phyloP scores from a whole-genome alignment of 805 yeast genomes.

The Yueomyces sinensis region DNA sequence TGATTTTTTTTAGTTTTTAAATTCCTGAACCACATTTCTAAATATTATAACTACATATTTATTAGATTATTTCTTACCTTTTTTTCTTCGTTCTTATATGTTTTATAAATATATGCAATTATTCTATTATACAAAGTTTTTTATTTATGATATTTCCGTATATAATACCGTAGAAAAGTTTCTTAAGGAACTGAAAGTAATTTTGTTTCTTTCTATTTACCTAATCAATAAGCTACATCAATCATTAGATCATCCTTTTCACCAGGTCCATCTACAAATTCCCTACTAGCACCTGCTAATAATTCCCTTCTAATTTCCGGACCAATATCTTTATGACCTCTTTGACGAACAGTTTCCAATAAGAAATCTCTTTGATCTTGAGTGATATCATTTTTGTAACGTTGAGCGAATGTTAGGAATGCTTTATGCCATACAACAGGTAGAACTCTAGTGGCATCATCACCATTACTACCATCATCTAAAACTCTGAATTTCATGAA shows the following conservation, averaged over 20 bases:
- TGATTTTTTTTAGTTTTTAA: too few relatives aligned
- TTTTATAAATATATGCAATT: too few relatives aligned
- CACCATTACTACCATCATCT: conserved; percentile 28
- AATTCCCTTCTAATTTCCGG: conserved; percentile 92
- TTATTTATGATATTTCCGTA: too few relatives aligned
- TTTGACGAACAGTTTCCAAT: conserved; percentile 78
- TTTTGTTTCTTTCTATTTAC: too few relatives aligned
- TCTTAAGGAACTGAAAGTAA: too few relatives aligned
- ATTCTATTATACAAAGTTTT: too few relatives aligned
- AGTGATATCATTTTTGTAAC: conserved; percentile 96
- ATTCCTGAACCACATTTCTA: too few relatives aligned
- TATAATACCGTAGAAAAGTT: too few relatives aligned
- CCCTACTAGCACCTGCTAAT: conserved; percentile 69
- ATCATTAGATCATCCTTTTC: conserved; percentile 21
- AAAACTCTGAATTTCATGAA: conserved; percentile 79
- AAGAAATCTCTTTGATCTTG: conserved; percentile 95
- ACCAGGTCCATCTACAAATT: conserved; percentile 19
- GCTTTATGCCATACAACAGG: conserved; percentile 99
- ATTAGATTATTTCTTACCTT: too few relatives aligned
- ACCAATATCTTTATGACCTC: conserved; percentile 79
- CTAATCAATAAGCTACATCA: conserved; percentile 20
- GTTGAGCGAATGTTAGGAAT: conserved; percentile 83
- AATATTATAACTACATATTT: too few relatives aligned
- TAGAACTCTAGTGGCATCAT: conserved; percentile 34
- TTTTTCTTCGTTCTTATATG: too few relatives aligned